phyloP scores from a whole-genome alignment of 164 flowering plant species.

The Magnolia changhungtana region DNA sequence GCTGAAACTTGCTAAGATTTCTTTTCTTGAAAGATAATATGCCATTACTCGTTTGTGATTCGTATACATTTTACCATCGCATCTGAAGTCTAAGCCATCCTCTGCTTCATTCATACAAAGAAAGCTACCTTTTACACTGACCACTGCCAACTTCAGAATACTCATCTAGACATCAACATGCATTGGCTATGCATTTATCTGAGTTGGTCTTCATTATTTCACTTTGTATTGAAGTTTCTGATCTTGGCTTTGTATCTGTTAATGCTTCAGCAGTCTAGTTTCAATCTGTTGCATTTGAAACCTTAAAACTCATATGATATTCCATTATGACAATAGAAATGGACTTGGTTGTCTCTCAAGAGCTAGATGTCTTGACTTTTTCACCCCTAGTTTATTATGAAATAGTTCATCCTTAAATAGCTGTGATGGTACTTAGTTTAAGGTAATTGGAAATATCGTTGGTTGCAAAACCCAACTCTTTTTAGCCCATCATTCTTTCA shows the following conservation, averaged over 20 bases:
- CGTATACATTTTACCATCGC: neutral
- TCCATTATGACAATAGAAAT: too few relatives aligned
- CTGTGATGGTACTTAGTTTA: too few relatives aligned
- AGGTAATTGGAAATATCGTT: too few relatives aligned
- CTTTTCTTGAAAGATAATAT: neutral
- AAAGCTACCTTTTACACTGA: neutral
- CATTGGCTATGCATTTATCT: neutral
- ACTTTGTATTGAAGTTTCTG: neutral
- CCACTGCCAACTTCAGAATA: neutral
- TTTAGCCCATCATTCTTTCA: too few relatives aligned
- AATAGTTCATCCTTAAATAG: too few relatives aligned
- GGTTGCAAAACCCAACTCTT: too few relatives aligned
- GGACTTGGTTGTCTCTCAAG: too few relatives aligned
- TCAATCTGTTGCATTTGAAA: neutral
- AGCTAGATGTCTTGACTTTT: too few relatives aligned
- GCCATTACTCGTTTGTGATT: neutral
- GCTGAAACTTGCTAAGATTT: neutral
- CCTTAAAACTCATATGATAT: neutral
- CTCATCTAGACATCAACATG: neutral
- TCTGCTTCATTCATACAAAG: neutral
- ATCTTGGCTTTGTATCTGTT: neutral
- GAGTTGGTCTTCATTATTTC: neutral
- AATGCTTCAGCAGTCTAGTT: neutral
- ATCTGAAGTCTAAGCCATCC: neutral
- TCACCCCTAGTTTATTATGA: too few relatives aligned